Base-by-base conservation (phyloP, 2,329 filamentous ascomycete genomes). In the Botrytis byssoidea region DNA sequence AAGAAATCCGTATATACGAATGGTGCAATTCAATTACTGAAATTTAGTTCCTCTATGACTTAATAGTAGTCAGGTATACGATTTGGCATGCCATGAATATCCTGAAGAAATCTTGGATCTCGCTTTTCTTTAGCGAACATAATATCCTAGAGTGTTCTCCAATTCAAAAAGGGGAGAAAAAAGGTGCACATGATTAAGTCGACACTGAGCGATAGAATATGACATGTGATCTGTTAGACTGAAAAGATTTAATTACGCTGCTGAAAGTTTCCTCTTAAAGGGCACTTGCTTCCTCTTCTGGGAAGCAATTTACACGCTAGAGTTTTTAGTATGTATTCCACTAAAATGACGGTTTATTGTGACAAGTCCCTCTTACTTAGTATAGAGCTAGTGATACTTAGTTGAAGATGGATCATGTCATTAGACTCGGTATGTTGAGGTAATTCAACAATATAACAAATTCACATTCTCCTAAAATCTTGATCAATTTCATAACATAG, bases 251-350 rank as follows among this genome's bases (percentile, higher is more conserved):
- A 29, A 29, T 57, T 3, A 16, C 29, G 6, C 0, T 18, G 3
- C 51, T 16, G n/a, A 18, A 29, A 7, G 5, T 55, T 6, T n/a
- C 14, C 1, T 18, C 14, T 29, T 1, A 29, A n/a, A 0, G 1
- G 12, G 2, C 25, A 18, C 14, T 7, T 57, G 18, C n/a, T 57
- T 29, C 14, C 51, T 14, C 1, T 29, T 29, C 8, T 16, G 14
- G 6, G n/a, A 57, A 57, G 14, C 51, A 29, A 57, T 29, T 29
- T 3, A 1, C 14, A 16, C 3, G 14, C 48, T 55, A n/a, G 48
- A 3, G 14, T 55, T 55, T n/a, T n/a, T 55, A 16, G 12, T n/a
- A 9, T 55, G 12, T 16, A n/a, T 16, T 55, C 6, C 6, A 55
- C 48, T 25, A n/a, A 16, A n/a, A 7, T 12, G 25, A 16, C 6